Evolutionary conservation across 345 rosid genomes (phyloP), one percentile per base, ranked within the genome.

Genomic region (Euclidium syriacum): DNA sequence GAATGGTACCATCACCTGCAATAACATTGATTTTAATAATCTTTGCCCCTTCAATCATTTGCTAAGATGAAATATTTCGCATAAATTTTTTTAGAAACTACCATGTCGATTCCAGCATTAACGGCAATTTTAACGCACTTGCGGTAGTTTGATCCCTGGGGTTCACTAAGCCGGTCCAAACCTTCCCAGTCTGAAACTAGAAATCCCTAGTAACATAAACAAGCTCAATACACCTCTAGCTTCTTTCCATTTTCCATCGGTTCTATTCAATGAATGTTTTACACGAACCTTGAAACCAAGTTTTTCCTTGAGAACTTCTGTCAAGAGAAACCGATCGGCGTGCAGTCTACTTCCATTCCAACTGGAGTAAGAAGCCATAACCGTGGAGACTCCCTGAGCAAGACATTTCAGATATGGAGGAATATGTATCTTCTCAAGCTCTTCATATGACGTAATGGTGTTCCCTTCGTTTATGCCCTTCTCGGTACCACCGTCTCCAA

Each of bases 51-150:
- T 27, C 23, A 35, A 5, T 33, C 22, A 63, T 47, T 18, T 30
- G 24, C 34, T 22, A 70, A 43, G 46, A 5, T 53, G 11, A 49
- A 20, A 47, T 39, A 20, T 48, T 14, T 40, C 22, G 24, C 47
- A 52, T 52, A 44, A n/a, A n/a, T n/a, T n/a, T n/a, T 36, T 57
- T 64, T 10, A 48, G 34, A 60, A 38, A 12, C 53, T 85, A 60
- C 96, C 98, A 91, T 83, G 80, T 91, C 98, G 4, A 83, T 78
- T 74, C 96, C 98, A 19, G 98, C 96, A 77, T 83, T 91, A 56
- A 88, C 69, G 1, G 96, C 83, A 58, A 70, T 33, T 24, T 81
- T 74, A 46, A 88, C 55, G 63, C 90, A 80, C 38, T 44, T 23
- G 17, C 81, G 83, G 63, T 83, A 88, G 82, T 91, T 83, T 44